phyloP scores from a whole-genome alignment of 2,329 filamentous ascomycete species.

The Stachybotrys chlorohalonatus region DNA sequence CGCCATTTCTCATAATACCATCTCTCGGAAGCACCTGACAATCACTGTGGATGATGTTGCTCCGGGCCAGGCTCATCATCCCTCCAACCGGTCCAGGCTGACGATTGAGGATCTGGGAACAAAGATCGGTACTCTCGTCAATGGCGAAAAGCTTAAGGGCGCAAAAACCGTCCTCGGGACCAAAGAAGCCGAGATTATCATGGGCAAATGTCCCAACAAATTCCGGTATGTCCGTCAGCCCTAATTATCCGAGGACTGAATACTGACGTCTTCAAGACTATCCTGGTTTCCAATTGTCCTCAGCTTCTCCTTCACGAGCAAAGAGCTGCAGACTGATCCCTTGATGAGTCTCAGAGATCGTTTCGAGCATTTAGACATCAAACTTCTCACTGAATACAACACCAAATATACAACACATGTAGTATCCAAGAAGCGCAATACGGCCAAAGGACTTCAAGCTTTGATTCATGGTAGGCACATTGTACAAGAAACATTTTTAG shows the following conservation, averaged over 20 bases:
- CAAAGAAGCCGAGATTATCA: constrained; percentile 50
- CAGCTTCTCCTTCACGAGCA: constrained; percentile 67
- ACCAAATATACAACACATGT: constrained; percentile 72
- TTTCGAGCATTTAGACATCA: constrained; percentile 83
- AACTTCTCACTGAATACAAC: constrained; percentile 67
- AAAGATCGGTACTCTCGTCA: constrained; percentile 73
- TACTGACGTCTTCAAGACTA: constrained; percentile 41
- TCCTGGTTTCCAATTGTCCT: constrained; percentile 75
- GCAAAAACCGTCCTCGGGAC: constrained; percentile 44
- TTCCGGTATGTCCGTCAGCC: constrained; percentile 41
- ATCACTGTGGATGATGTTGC: constrained; percentile 61
- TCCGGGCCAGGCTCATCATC: constrained; percentile 55
- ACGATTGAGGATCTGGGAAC: constrained; percentile 73
- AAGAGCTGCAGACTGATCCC: constrained; percentile 59
- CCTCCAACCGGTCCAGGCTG: constrained; percentile 58
- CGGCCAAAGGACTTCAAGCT: constrained; percentile 76
- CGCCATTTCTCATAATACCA: constrained; percentile 67
- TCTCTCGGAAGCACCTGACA: constrained; percentile 82
- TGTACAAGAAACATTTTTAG: constrained; percentile 64
- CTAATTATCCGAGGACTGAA: neutral
- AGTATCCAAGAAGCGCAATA: constrained; percentile 82
- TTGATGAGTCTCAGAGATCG: constrained; percentile 51
- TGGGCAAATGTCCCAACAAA: constrained; percentile 60
- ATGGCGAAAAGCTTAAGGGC: constrained; percentile 62
- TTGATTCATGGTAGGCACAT: constrained; percentile 74